Evolutionary conservation across 2,329 filamentous ascomycete species (phyloP), one percentile per base, ranked within the genome.

Genomic region (Fusarium xyrophilum): DNA sequence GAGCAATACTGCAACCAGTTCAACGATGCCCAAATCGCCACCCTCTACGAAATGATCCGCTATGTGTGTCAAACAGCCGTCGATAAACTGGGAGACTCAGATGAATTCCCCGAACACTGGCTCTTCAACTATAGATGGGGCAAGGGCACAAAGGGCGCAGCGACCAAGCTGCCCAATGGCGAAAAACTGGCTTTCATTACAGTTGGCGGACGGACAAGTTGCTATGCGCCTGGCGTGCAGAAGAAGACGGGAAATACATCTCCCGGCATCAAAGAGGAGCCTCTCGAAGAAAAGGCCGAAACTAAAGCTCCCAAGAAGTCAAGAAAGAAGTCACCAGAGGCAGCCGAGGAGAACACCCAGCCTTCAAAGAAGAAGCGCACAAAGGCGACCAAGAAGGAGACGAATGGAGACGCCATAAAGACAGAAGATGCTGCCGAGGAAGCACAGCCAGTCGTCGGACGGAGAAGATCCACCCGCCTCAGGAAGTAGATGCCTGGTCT

Each of bases 1-100:
- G 95, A 97, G 77, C 93, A 97, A 76, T 96, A 96, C 80, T 93
- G 91, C 79, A 90, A 97, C 74, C 91, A 92, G 0, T 91, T 98
- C 70, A 84, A 78, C 65, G 88, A 92, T 33, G 84, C 81, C 1
- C 90, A 97, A 77, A 87, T 96, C 66, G 85, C 86, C 68, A 84
- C 83, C 39, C 82, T 99, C 4, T 90, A 96, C 77, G 83, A 88
- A 12, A 86, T 89, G 0, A 89, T 97, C 43, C 85, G 91, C 61
- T 88, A 92, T 66, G 90, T 99, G 12, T 97, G 93, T 76, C 86
- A 90, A 62, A 91, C 88, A 1, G 92, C 95, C 0, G 89, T 95
- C 23, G 92, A 92, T 50, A 83, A 89, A 28, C 84, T 97, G 9
- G 93, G 89, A 5, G 93, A 98, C 68, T 94, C 92, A 23, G 89